A percentile compares a stretch with the other conserved stretches of the same genome.
These are phyloP conservation scores for Coelastrella sp. DNA, from an alignment of 139 green algal species.

Conservation along the genomic window DNA sequence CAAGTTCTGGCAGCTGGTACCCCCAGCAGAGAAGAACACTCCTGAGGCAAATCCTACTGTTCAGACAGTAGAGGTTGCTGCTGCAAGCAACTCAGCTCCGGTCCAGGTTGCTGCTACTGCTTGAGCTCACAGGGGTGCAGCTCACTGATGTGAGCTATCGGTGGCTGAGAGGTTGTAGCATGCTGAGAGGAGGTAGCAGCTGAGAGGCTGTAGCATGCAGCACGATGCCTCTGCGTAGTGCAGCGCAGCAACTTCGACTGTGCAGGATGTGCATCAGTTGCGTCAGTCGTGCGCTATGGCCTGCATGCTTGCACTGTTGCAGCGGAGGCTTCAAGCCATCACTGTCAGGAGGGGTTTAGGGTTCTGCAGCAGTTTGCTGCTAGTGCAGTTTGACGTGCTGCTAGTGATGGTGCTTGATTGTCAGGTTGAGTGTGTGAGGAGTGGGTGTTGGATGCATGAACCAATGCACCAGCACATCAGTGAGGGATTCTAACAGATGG, in stretches of 20 bases:
- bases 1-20: conserved; percentile 99
- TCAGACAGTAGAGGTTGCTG: background rate
- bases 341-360: background rate
- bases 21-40: conserved; percentile 86
- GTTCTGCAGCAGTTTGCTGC: background rate
- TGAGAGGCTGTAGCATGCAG: background rate
- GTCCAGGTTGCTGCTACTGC: conserved; percentile 38
- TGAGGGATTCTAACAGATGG: background rate
- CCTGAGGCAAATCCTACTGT: conserved; percentile 68
- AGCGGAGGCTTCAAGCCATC: too few species aligned
- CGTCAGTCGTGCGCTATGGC: background rate
- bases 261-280: background rate
- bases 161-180: background rate
- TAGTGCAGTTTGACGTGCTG: background rate
- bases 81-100: background rate
- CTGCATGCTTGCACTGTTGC: too few species aligned
- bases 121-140: background rate
- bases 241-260: background rate
- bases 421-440: background rate
- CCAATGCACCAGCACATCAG: background rate
- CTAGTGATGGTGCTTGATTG: background rate
- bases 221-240: background rate
- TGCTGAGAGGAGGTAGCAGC: background rate
- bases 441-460: background rate
- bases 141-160: background rate